Base-by-base conservation (phyloP, 1,284 basidiomycete species). In the Inonotus hispidus region DNA sequence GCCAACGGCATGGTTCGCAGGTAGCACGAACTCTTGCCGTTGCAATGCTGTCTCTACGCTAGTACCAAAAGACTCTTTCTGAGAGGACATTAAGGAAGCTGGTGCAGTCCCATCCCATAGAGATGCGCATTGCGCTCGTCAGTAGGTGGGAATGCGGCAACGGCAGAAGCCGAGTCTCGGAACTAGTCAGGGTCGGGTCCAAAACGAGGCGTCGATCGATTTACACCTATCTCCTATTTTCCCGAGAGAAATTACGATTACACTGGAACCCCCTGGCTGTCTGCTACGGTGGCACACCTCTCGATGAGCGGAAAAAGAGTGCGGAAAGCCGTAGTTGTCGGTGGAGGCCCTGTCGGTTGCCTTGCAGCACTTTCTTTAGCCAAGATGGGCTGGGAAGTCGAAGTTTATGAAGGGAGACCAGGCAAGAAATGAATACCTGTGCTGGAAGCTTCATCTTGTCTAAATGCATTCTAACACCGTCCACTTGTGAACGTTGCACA, bases 341-440 rank as follows among this genome's bases (percentile, higher is more conserved):
- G 96, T 47, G 96, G 90, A 52, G 96, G 96, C 0, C 95, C 96
- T 8, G 96, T 99, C 4, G 96, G 96, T 38, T 95, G 95, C 71
- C 87, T 98, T 16, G 83, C 90, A 16, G 95, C 95, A 3, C 82
- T 96, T 52, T 85, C 90, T 53, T 81, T 99, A 50, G 90, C 93
- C 53, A 89, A 91, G 68, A 82, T 85, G 68, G 95, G 95, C 41
- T 99, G 94, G 92, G 68, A 79, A 46, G 95, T 98, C 52, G 85
- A 90, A 66, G 71, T 98, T n/a, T 95, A 92, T 75, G 96, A 99
- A 76, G 82, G 83, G 56, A 82, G 95, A 66, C 81, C 89, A 71
- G 93, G 89, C 93, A 71, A 71, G 85, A 72, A 61, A 54, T 43
- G 64, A 67, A 37, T 64, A 64, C 61, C 58, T 25, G 46, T 21